phyloP scores from a whole-genome alignment of 2,329 filamentous ascomycete species.

The Pseudocercospora vitis region DNA sequence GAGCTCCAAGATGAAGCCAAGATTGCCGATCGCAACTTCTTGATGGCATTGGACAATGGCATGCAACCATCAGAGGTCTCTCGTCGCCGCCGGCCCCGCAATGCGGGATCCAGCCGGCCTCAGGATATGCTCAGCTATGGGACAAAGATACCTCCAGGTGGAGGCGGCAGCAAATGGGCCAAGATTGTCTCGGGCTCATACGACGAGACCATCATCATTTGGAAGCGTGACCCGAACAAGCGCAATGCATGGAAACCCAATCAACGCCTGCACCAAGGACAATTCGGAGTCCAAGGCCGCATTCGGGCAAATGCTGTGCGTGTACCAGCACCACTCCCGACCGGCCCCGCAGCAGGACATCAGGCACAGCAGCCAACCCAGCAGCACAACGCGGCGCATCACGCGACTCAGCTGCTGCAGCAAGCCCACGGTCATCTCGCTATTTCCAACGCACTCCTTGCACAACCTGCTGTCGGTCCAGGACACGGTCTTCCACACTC shows the following conservation, averaged over 20 bases:
- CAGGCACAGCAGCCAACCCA: constrained; percentile 1
- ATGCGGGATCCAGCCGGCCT: constrained; percentile 72
- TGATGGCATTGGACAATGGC: constrained; percentile 55
- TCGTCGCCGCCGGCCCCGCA: constrained; percentile 45
- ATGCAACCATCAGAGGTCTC: constrained; percentile 37
- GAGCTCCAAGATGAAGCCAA: constrained; percentile 73
- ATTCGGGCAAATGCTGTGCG: constrained; percentile 7
- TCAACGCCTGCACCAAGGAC: constrained; percentile 53
- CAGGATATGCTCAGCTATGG: constrained; percentile 77
- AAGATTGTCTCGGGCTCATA: constrained; percentile 98
- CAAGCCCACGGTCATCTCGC: constrained; percentile 24
- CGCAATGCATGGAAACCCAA: constrained; percentile 81
- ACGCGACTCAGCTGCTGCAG: constrained; percentile 23
- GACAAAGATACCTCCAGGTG: constrained; percentile 84
- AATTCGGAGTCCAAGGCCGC: constrained; percentile 9
- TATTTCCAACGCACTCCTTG: constrained; percentile 22
- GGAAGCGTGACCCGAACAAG: constrained; percentile 68
- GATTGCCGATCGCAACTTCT: constrained; percentile 71
- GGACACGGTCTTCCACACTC: constrained; percentile 14
- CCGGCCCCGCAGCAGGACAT: constrained; percentile 4
- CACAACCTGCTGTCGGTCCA: constrained; percentile 14
- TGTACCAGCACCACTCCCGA: constrained; percentile 13
- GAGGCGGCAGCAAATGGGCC: constrained; percentile 82
- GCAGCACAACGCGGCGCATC: constrained; percentile 14
- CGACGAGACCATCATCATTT: constrained; percentile 92